A percentile compares a stretch with the other conserved stretches of the same genome.
phyloP scores from a whole-genome alignment of 495 filamentous ascomycete genomes.

The Bryoglossum gracile region DNA sequence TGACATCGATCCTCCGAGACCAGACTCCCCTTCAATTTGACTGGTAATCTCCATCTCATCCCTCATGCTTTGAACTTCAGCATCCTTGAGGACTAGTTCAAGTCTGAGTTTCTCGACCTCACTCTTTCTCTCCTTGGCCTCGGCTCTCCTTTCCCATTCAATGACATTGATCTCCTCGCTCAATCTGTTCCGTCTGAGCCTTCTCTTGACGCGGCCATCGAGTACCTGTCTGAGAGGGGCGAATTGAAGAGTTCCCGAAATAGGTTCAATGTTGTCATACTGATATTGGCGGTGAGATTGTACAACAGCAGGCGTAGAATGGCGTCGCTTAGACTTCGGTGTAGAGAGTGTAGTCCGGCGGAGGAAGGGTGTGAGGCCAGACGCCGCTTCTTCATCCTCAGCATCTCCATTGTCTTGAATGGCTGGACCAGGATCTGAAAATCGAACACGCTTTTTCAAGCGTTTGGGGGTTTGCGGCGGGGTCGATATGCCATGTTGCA shows the following conservation, averaged over 20 bases:
- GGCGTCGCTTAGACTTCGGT: constrained; percentile 39
- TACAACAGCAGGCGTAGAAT: constrained; percentile 31
- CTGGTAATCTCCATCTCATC: constrained; percentile 23
- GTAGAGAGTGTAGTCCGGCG: constrained; percentile 47
- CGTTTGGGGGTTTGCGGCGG: constrained; percentile 26
- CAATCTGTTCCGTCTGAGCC: constrained; percentile 61
- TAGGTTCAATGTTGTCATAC: constrained; percentile 21
- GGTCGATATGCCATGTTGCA: constrained; percentile 19
- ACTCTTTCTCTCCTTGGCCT: constrained; percentile 29
- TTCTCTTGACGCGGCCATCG: constrained; percentile 62
- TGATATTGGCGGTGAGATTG: constrained; percentile 17
- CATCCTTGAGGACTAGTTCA: constrained; percentile 44
- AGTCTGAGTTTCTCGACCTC: constrained; percentile 45
- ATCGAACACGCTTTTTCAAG: constrained; percentile 58
- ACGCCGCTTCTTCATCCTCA: no score
- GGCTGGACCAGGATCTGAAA: constrained; percentile 60
- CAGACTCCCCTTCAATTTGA: constrained; percentile 21
- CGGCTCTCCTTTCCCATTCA: constrained; percentile 45
- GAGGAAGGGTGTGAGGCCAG: constrained; percentile 63
- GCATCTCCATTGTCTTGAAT: no score
- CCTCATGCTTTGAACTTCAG: constrained; percentile 32
- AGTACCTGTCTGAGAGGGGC: constrained; percentile 62
- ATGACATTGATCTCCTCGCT: constrained; percentile 70
- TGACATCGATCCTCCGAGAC: constrained; percentile 1
- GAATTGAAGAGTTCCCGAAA: constrained; percentile 46